phyloP scores from a whole-genome alignment of 345 rosid species.

The Hibiscus trionum region DNA sequence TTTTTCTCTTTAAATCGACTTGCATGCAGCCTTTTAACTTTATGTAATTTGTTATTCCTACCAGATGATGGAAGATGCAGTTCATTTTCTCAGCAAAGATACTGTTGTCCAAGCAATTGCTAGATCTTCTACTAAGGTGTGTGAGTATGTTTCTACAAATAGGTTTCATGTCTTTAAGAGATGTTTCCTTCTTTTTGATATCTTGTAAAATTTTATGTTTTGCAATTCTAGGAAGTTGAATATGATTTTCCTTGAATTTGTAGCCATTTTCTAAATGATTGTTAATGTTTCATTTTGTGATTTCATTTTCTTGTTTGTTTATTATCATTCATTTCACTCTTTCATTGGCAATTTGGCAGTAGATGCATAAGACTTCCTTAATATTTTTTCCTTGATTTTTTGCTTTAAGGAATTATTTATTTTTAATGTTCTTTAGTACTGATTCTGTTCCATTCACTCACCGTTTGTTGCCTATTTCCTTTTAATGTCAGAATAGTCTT shows the following conservation, averaged over 20 bases:
- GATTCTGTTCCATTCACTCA: not conserved
- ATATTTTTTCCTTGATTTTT: not conserved
- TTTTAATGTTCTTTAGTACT: not conserved
- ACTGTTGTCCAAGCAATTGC: constrained; percentile 93
- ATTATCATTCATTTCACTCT: not conserved
- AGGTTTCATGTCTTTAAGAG: not conserved
- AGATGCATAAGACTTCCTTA: not conserved
- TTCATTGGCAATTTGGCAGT: not conserved
- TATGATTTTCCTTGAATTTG: constrained; percentile 4
- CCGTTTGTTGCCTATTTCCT: not conserved
- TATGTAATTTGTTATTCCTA: constrained; percentile 22
- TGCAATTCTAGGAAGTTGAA: constrained; percentile 3
- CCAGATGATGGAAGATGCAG: constrained; percentile 99
- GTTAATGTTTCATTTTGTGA: not conserved
- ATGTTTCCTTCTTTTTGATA: not conserved
- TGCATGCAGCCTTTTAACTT: constrained; percentile 10
- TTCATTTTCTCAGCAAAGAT: constrained; percentile 94
- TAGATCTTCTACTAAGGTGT: constrained; percentile 96
- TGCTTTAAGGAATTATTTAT: not conserved
- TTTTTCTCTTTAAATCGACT: not conserved
- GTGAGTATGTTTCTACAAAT: constrained; percentile 4
- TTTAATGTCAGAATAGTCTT: not conserved
- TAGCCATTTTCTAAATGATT: not conserved
- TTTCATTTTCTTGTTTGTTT: not conserved
- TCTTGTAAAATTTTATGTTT: not conserved